Evolutionary conservation across 305 asterid species (phyloP), one percentile per base, ranked within the genome.

Genomic region (Fraxinus xanthoxyloides): DNA sequence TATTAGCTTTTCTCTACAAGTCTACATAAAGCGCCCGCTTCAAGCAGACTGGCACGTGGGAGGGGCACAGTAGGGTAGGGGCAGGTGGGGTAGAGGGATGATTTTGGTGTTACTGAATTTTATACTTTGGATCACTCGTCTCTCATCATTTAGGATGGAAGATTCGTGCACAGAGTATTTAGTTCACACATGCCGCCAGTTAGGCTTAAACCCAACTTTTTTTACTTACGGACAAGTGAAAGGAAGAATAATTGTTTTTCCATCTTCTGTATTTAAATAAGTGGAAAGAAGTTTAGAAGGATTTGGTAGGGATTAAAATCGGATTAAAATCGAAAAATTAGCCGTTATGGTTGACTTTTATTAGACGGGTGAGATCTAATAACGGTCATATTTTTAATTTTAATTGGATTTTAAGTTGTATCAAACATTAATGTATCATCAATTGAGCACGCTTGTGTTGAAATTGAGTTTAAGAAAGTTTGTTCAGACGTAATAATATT

Each of bases 151-250:
- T 85, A 76, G 56, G 70, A 43, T 78, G 67, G 51, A 40, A 79
- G 87, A 85, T 84, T 87, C 73, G 79, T 84, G 82, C 82, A 63
- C 82, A 81, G 78, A 77, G 84, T 67, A 86, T 83, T 85, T 82
- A 84, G 82, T 79, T 80, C 67, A 78, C 91, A 88, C 88, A 87
- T 88, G 91, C 89, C 86, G 77, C 89, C 89, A 86, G 88, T 85
- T 86, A 35, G 85, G 81, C 80, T 70, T 72, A 72, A 72, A 17
- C 76, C 43, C 46, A 13, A 70, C 43, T 31, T 70, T 54, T 43
- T 30, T 70, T 69, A 30, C 75, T 70, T 70, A 3, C 4, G 31
- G 31, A 70, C 75, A 17, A 12, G 12, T 76, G 79, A 43, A 7
- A 51, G 21, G 56, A 23, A 24, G 23, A 43, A 13, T 10, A 3